Evolutionary conservation across 2,329 filamentous ascomycete genomes (phyloP).

Genomic region (Sporothrix pseudoabietina): DNA sequence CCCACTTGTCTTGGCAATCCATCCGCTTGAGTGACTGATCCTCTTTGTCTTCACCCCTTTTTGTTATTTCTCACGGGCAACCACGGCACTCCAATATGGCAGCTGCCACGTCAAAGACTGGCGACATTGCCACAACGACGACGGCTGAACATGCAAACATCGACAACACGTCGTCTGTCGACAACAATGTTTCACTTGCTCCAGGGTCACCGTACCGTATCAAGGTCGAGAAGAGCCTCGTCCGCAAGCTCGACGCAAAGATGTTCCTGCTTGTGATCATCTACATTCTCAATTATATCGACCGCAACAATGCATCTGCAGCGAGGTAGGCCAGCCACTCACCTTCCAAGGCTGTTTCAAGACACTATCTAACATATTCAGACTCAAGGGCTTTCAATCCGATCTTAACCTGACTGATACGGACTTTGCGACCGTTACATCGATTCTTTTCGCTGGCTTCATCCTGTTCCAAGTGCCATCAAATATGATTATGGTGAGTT

Average conservation of each 20-base stretch:
- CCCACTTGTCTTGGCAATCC: background rate
- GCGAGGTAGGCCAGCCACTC: background rate
- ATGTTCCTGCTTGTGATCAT: conserved; percentile 22
- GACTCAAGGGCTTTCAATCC: conserved; percentile 19
- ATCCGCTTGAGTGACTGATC: background rate
- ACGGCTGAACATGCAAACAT: background rate
- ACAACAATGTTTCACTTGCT: background rate
- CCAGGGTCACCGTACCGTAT: background rate
- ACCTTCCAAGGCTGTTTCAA: background rate
- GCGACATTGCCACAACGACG: background rate
- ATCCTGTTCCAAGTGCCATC: conserved; percentile 19
- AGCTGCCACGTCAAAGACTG: background rate
- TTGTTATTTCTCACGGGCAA: background rate
- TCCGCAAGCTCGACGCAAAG: conserved; percentile 18
- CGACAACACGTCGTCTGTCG: background rate
- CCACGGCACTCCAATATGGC: background rate
- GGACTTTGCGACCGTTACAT: background rate
- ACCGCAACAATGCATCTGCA: conserved; percentile 18
- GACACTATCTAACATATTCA: background rate
- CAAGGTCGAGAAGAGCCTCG: conserved; percentile 10
- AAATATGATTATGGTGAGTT: conserved; percentile 20
- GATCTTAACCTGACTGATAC: conserved; percentile 14
- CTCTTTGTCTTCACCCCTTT: background rate
- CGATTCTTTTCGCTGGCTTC: conserved; percentile 9
- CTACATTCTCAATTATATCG: conserved; percentile 22